These are phyloP conservation scores for Cyberlindnera xylosilytica DNA, from an alignment of 805 yeast species.

Conservation along the genomic window DNA sequence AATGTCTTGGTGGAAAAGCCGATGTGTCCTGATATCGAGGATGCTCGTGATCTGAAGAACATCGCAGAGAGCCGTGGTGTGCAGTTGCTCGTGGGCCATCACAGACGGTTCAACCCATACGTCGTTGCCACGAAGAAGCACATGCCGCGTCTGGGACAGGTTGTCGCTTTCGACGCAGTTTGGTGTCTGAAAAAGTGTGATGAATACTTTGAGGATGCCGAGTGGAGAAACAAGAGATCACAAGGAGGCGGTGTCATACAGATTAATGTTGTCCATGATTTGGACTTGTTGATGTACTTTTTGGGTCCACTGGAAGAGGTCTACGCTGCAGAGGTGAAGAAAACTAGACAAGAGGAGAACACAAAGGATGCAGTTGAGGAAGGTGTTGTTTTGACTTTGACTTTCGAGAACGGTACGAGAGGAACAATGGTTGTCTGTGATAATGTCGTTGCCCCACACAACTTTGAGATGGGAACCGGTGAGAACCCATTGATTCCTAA, in stretches of 20 bases:
- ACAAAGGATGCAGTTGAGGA: constrained; percentile 18
- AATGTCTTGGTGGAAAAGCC: constrained; percentile 21
- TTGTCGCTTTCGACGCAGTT: constrained; percentile 19
- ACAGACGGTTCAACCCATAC: constrained; percentile 20
- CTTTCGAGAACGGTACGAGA: constrained; percentile 15
- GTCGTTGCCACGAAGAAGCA: constrained; percentile 16
- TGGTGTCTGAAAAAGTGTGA: constrained; percentile 21
- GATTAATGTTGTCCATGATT: constrained; percentile 20
- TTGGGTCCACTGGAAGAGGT: constrained; percentile 18
- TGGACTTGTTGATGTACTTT: constrained; percentile 18
- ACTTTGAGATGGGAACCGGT: constrained; percentile 24
- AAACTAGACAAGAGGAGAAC: constrained; percentile 10
- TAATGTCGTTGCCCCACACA: constrained; percentile 19
- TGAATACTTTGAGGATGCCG: constrained; percentile 15
- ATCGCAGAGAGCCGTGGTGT: constrained; percentile 9
- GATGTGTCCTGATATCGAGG: constrained; percentile 15
- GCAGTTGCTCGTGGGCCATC: constrained; percentile 17
- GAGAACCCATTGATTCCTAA: constrained; percentile 21
- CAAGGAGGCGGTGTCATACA: constrained; percentile 21
- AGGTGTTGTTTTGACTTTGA: constrained; percentile 17
- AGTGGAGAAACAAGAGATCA: constrained; percentile 16
- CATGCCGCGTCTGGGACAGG: constrained; percentile 10
- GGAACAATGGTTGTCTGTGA: constrained; percentile 20
- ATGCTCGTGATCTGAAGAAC: constrained; percentile 11
- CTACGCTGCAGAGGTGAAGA: constrained; percentile 16